Base-by-base conservation (phyloP, 208 protist genomes). In the Trypanosoma platydactyli region DNA sequence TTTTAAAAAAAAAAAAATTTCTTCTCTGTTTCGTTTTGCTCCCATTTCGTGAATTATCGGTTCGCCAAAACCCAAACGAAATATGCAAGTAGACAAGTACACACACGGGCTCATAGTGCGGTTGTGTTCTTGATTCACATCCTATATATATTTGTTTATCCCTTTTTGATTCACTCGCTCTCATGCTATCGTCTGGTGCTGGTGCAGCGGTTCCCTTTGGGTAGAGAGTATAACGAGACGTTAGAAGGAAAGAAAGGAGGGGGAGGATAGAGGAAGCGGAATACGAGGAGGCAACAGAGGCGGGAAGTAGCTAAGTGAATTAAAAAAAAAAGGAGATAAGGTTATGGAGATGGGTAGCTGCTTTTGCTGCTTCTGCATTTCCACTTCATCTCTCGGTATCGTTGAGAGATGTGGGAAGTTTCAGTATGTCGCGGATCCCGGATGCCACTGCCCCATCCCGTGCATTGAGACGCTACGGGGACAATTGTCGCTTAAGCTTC, bases 381-480 rank as follows among this genome's bases (percentile, higher is more conserved):
- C 71, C 20, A 83, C 81, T 12, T 73, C 69, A n/a, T n/a, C 67
- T 20, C 59, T 93, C 29, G 84, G 80, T 35, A 68, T 93, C 29
- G 58, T 90, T 16, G 83, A 93, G 70, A 79, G 72, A 59, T 88
- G 75, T 45, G 84, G 87, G 18, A 90, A 81, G 60, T 90, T 88
- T 50, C 71, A 73, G 22, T 58, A 51, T 22, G 66, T 70, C 16
- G 76, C 68, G 5, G 35, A 74, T 0, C 81, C 89, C 5, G 89
- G 89, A 41, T 88, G 79, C 56, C 45, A 70, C 42, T 89, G 79
- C 73, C 18, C 88, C n/a, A 41, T 77, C 22, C 81, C 81, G 9
- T 91, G 75, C 60, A 58, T 77, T 44, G 63, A 82, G 42, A 65
- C 46, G 18, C 22, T 89, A 12, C 81, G 81, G 16, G 78, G 83